phyloP scores from a whole-genome alignment of 768 basidiomycete genomes.

The Dioszegia hungarica region DNA sequence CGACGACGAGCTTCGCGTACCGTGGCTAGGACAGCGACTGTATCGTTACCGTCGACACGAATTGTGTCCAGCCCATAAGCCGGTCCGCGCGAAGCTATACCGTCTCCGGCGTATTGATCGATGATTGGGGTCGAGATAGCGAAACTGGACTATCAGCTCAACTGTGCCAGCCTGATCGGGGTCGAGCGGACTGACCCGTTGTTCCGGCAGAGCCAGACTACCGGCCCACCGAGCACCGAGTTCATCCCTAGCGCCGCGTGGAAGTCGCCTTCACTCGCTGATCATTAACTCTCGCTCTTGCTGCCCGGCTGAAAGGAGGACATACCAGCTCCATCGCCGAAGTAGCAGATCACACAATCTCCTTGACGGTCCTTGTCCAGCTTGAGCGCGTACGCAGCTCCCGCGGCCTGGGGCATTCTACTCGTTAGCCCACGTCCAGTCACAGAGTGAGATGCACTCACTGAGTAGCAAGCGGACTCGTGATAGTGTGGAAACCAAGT shows the following conservation, averaged over 20 bases:
- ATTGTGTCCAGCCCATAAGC: conserved; percentile 89
- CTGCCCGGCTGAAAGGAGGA: too few relatives aligned
- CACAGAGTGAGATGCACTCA: conserved; percentile 51
- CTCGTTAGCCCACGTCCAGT: not conserved
- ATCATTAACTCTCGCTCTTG: too few relatives aligned
- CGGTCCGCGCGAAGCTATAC: conserved; percentile 84
- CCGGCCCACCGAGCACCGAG: conserved; percentile 50
- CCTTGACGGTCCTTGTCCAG: conserved; percentile 64
- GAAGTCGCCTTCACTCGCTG: conserved; percentile 93
- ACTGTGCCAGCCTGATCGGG: not conserved
- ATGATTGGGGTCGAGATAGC: conserved; percentile 87
- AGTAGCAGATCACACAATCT: conserved; percentile 80
- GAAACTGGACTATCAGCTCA: conserved; percentile 52
- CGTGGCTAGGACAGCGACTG: conserved; percentile 65
- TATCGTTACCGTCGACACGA: conserved; percentile 88
- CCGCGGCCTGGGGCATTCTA: conserved; percentile 67
- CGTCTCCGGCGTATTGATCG: conserved; percentile 88
- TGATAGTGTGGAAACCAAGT: conserved; percentile 89
- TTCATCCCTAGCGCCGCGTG: conserved; percentile 66
- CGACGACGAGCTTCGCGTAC: conserved; percentile 36
- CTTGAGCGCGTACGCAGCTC: conserved; percentile 82
- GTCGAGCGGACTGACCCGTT: conserved; percentile 56
- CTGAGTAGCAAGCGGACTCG: conserved; percentile 87
- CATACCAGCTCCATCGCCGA: conserved; percentile 91
- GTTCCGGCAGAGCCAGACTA: conserved; percentile 45